Conservation (phyloP, 805 yeast species). For the Ogataea saltuana region DNA sequence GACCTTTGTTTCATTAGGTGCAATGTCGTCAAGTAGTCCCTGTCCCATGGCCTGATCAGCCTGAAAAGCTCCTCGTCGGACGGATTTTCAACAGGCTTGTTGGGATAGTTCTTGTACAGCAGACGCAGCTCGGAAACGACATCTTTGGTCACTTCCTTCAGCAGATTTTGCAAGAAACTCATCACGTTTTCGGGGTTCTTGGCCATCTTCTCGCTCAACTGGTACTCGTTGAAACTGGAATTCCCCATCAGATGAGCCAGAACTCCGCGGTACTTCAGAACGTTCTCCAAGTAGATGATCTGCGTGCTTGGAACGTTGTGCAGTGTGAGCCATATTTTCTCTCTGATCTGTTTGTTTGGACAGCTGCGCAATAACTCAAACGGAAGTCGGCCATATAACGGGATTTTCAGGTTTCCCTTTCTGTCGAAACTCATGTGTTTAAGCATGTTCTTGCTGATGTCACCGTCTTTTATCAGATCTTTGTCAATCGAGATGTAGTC, state of each 20-base stretch:
- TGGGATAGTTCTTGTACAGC: constrained; percentile 37
- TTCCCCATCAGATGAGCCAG: constrained; percentile 75
- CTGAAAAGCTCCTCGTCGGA: constrained; percentile 44
- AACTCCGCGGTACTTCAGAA: constrained; percentile 65
- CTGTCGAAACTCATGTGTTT: constrained; percentile 29
- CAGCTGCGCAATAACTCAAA: constrained; percentile 63
- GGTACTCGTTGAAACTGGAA: constrained; percentile 72
- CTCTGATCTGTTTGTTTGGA: constrained; percentile 55
- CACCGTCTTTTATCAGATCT: constrained; percentile 33
- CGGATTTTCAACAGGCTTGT: constrained; percentile 24
- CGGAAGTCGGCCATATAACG: constrained; percentile 64
- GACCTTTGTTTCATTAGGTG: constrained; percentile 37
- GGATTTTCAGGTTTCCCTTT: constrained; percentile 48
- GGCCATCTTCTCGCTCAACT: constrained; percentile 88
- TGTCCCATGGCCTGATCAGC: constrained; percentile 84
- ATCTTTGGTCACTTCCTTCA: constrained; percentile 49
- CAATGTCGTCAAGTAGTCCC: constrained; percentile 56
- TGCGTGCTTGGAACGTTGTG: constrained; percentile 69
- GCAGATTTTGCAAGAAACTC: constrained; percentile 63
- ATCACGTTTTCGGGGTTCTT: constrained; percentile 72
- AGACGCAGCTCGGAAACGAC: constrained; percentile 59
- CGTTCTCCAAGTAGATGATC: constrained; percentile 53
- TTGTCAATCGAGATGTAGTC: constrained; percentile 32
- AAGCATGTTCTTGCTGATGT: constrained; percentile 25
- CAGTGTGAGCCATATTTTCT: constrained; percentile 70